Base-by-base conservation (phyloP, 2,329 filamentous ascomycete genomes). In the Nigrospora oryzae region DNA sequence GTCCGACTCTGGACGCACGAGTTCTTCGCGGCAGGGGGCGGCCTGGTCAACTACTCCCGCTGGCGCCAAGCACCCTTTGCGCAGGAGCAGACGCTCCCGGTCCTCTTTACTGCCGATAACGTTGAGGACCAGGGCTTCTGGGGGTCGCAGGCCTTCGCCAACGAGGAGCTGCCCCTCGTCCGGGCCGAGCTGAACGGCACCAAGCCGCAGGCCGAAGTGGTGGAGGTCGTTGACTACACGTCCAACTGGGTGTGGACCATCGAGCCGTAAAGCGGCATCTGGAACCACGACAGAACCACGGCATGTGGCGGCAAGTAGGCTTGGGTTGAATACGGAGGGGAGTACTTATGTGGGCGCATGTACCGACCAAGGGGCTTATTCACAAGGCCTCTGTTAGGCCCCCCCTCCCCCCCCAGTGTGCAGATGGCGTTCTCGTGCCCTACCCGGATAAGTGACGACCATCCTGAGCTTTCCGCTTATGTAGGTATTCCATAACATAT, bases 11-110 rank as follows among this genome's bases (percentile, higher is more conserved):
- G 53, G 53, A 51, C 51, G 15, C 48, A 51, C 34, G 52, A 55
- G 46, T 50, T 49, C 4, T 54, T 50, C 32, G 53, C 51, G 1
- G 51, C 49, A 3, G 46, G 45, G 6, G 53, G 53, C 11, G 49
- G 51, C 31, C 33, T 50, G 28, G 50, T 54, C 38, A 49, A 47
- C 44, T 55, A 54, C 39, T 55, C 54, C 35, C 50, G 53, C n/a
- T 55, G 52, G 53, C 50, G 53, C 19, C 53, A 55, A 30, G 50
- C 49, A 7, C 51, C 53, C 3, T 55, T 50, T 15, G 53, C 53
- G 11, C 53, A 54, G 40, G 53, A 55, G 34, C 53, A 55, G 36
- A 55, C 51, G 11, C 46, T 55, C 12, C 53, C 53, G 1, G 53
- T 50, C 10, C 46, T 55, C 14, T 49, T 51, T 15, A 46, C 49